Conservation (phyloP, 768 basidiomycete genomes). For the Strobilomyces dryophilus region DNA sequence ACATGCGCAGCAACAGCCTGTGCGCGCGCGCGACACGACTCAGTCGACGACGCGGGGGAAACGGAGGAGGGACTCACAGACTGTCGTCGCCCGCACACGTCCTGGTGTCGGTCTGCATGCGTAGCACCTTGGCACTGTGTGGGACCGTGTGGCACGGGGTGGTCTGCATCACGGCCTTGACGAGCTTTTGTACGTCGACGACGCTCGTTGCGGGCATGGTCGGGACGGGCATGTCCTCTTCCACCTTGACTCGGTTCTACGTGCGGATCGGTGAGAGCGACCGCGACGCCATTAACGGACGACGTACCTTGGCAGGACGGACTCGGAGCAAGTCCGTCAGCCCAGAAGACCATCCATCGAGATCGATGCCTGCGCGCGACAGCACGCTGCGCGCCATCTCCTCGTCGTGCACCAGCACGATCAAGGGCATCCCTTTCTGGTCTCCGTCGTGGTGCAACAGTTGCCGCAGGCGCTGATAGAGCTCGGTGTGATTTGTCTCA, state of each 20-base stretch:
- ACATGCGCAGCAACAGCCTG: slow-evolving; percentile 41
- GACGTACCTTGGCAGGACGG: slow-evolving; percentile 6
- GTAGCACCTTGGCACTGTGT: slow-evolving; percentile 32
- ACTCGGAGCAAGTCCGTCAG: slow-evolving; percentile 23
- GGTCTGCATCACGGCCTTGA: slow-evolving; percentile 36
- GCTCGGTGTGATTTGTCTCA: slow-evolving; percentile 4
- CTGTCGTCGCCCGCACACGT: slow-evolving; percentile 53
- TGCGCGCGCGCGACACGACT: neutral
- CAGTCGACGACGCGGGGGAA: neutral
- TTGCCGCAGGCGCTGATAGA: slow-evolving; percentile 14
- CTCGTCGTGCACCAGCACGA: slow-evolving; percentile 29
- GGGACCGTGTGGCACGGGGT: slow-evolving; percentile 22
- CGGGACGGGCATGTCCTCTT: neutral
- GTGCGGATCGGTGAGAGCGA: neutral
- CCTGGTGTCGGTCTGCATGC: slow-evolving; percentile 30
- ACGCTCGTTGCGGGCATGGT: slow-evolving; percentile 31
- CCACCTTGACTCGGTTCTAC: slow-evolving; percentile 9
- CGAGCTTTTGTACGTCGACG: slow-evolving; percentile 39
- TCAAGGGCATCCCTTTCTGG: slow-evolving; percentile 29
- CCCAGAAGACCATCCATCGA: slow-evolving; percentile 37
- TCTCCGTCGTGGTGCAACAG: slow-evolving; percentile 20
- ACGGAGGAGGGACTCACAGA: slow-evolving; percentile 32
- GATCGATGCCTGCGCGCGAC: slow-evolving; percentile 35
- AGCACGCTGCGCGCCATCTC: slow-evolving; percentile 26
- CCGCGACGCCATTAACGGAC: neutral